A percentile compares a stretch with the other conserved stretches of the same genome.
These are phyloP conservation scores for Gypsophila paniculata DNA, from an alignment of 179 eudicot species.

Conservation along the genomic window DNA sequence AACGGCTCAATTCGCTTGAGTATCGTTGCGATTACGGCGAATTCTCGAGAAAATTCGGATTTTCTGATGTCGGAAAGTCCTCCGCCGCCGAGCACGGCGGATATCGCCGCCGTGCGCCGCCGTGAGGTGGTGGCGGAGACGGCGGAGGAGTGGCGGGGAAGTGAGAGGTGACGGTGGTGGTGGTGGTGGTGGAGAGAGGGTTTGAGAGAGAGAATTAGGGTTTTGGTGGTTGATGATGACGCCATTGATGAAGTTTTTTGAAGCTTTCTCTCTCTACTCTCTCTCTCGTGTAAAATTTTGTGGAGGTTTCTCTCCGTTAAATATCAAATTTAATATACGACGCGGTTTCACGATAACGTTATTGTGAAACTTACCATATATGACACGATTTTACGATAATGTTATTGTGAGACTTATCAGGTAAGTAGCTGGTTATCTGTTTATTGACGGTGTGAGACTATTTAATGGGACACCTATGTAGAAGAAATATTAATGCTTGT, in stretches of 20 bases:
- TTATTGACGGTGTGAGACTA: too few relatives aligned
- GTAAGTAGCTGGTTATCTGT: too few relatives aligned
- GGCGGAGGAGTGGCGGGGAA: constrained; percentile 27
- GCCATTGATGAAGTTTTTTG: constrained; percentile 21
- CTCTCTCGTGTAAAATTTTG: background rate
- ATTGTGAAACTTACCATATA: too few relatives aligned
- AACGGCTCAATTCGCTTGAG: constrained; percentile 69
- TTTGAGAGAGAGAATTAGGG: constrained; percentile 32
- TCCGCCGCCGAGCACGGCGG: constrained; percentile 48
- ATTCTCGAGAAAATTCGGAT: constrained; percentile 61
- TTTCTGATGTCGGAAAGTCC: constrained; percentile 65
- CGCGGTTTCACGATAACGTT: too few relatives aligned
- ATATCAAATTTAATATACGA: too few relatives aligned
- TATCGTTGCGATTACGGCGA: constrained; percentile 72
- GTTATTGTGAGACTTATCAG: too few relatives aligned
- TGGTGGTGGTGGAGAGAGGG: constrained; percentile 3
- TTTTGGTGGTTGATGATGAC: constrained; percentile 30
- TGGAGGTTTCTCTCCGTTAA: too few relatives aligned
- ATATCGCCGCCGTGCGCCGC: constrained; percentile 15
- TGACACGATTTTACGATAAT: too few relatives aligned
- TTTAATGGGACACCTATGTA: too few relatives aligned
- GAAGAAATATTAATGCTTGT: too few relatives aligned
- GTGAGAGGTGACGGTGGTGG: constrained; percentile 16
- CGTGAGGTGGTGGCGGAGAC: constrained; percentile 27
- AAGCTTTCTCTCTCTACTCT: constrained; percentile 24